Conservation (phyloP, 441 rosid genomes). For the Geranium incanum region DNA sequence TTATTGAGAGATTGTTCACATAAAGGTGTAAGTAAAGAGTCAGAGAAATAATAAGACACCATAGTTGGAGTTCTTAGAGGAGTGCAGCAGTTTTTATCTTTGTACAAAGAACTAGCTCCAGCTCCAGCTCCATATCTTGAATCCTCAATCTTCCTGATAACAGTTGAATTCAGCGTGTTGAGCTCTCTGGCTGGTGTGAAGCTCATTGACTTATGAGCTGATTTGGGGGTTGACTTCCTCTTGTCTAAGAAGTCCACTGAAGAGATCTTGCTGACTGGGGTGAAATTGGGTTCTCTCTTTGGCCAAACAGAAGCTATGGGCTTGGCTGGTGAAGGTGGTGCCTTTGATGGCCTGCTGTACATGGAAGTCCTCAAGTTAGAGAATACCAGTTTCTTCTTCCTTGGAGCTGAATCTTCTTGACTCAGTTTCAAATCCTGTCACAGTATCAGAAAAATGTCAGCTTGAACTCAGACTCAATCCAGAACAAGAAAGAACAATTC, state of each 20-base stretch:
- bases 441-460: slow-evolving; percentile 9
- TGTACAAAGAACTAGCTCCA: slow-evolving; percentile 31
- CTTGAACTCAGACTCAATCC: neutral
- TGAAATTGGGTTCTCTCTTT: slow-evolving; percentile 26
- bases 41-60: slow-evolving; percentile 28
- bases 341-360: slow-evolving; percentile 20
- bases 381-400: slow-evolving; percentile 25
- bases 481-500: neutral
- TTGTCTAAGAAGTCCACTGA: slow-evolving; percentile 14
- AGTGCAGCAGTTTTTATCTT: slow-evolving; percentile 40
- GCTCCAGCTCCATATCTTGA: slow-evolving; percentile 27
- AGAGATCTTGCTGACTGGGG: slow-evolving; percentile 23
- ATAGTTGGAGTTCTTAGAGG: slow-evolving; percentile 53
- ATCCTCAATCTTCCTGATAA: slow-evolving; percentile 48
- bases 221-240: slow-evolving; percentile 27
- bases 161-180: slow-evolving; percentile 34
- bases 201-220: slow-evolving; percentile 23
- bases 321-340: slow-evolving; percentile 28
- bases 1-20: neutral
- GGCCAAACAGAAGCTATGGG: slow-evolving; percentile 14
- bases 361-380: slow-evolving; percentile 21
- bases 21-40: neutral
- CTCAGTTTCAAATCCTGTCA: slow-evolving; percentile 28
- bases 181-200: slow-evolving; percentile 39
- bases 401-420: slow-evolving; percentile 22